Conservation (phyloP, 352 stramenopile genomes). For the Globisporangium radiosum region DNA sequence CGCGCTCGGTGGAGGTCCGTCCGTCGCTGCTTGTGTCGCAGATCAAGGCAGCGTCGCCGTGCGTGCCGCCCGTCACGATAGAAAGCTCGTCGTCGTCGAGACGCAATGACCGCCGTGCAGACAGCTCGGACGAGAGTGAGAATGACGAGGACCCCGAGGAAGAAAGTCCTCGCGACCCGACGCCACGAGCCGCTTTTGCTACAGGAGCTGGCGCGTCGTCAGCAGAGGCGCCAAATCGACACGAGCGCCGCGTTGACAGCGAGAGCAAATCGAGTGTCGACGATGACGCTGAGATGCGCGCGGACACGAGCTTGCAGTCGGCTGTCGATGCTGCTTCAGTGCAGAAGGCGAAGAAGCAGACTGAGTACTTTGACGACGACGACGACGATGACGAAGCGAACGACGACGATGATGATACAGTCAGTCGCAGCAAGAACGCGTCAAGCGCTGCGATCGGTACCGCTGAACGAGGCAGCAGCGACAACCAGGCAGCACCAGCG, state of each 20-base stretch:
- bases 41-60: slow-evolving; percentile 43
- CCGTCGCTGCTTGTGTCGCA: slow-evolving; percentile 45
- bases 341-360: slow-evolving; percentile 13
- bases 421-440: background rate
- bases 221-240: background rate
- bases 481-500: slow-evolving; percentile 7
- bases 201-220: background rate
- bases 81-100: background rate
- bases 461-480: background rate
- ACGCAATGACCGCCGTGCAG: background rate
- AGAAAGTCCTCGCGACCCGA: slow-evolving; percentile 29
- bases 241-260: slow-evolving; percentile 7
- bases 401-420: background rate
- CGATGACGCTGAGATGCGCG: background rate
- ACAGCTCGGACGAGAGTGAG: slow-evolving; percentile 11
- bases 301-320: too few relatives aligned
- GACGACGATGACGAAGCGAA: slow-evolving; percentile 25
- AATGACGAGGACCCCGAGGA: slow-evolving; percentile 27
- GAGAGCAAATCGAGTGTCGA: slow-evolving; percentile 6
- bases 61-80: slow-evolving; percentile 9
- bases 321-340: background rate
- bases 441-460: slow-evolving; percentile 8
- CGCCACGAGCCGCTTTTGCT: background rate
- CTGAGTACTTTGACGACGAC: slow-evolving; percentile 60
- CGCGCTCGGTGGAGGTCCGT: slow-evolving; percentile 2